A percentile compares a stretch with the other conserved stretches of the same genome.
phyloP scores from a whole-genome alignment of 1,139 yeast species.

The Yamadazyma spencermartinsiae region DNA sequence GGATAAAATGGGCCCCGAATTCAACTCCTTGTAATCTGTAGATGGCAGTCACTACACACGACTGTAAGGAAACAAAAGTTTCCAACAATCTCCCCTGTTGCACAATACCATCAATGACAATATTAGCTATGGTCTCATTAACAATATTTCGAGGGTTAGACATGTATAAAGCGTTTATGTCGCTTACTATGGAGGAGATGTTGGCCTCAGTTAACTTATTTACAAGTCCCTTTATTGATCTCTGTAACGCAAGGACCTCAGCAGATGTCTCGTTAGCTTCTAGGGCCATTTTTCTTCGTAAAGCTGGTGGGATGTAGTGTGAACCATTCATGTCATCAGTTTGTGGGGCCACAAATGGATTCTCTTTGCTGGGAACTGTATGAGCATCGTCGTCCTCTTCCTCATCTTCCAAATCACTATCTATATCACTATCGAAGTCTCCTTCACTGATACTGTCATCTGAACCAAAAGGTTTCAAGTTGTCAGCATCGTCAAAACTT shows the following conservation, averaged over 20 bases:
- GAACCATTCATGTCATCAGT: constrained; percentile 16
- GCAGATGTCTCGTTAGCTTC: constrained; percentile 43
- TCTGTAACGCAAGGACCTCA: constrained; percentile 51
- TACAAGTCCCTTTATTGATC: constrained; percentile 73
- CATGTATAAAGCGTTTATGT: constrained; percentile 62
- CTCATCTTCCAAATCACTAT: constrained; percentile 23
- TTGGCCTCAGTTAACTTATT: constrained; percentile 89
- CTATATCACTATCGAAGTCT: constrained; percentile 21
- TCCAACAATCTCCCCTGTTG: constrained; percentile 70
- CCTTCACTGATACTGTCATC: constrained; percentile 43
- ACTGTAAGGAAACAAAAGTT: constrained; percentile 75
- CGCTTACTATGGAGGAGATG: constrained; percentile 65
- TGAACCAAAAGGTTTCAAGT: constrained; percentile 35
- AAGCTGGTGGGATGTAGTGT: constrained; percentile 82
- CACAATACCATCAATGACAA: constrained; percentile 65
- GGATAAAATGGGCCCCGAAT: constrained; percentile 86
- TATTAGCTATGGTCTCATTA: constrained; percentile 63
- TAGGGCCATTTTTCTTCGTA: constrained; percentile 55
- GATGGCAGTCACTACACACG: constrained; percentile 73
- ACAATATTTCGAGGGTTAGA: constrained; percentile 75
- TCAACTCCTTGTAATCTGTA: constrained; percentile 83
- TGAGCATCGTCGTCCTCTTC: constrained; percentile 47
- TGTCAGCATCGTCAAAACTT: constrained; percentile 39
- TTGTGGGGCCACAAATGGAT: constrained; percentile 84
- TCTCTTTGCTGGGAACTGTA: constrained; percentile 26